phyloP scores from a whole-genome alignment of 192 early-diverging fungal species.

The Obelidium mucronatum region DNA sequence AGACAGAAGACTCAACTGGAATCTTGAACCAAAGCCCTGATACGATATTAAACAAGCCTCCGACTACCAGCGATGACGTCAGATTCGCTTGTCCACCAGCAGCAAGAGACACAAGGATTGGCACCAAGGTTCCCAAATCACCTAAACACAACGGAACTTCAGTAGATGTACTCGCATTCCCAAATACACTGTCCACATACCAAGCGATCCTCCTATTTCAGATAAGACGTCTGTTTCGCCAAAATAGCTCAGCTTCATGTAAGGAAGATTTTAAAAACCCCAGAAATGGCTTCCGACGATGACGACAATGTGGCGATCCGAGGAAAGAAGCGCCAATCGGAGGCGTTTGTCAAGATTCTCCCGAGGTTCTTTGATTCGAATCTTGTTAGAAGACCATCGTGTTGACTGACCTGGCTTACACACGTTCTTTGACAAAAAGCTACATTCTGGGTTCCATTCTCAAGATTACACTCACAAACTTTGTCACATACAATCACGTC shows the following conservation, averaged over 20 bases:
- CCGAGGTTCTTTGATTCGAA: too few relatives aligned
- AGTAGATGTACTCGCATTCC: constrained; percentile 10
- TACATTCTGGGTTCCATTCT: constrained; percentile 70
- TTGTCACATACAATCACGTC: constrained; percentile 93
- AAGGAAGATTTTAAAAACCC: too few relatives aligned
- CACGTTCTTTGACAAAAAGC: too few relatives aligned
- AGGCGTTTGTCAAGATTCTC: too few relatives aligned
- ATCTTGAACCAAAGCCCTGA: constrained; percentile 79
- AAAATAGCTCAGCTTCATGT: not conserved
- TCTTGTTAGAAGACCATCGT: too few relatives aligned
- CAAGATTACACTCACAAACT: constrained; percentile 80
- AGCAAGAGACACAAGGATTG: constrained; percentile 84
- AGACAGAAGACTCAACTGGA: too few relatives aligned
- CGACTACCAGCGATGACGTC: constrained; percentile 82
- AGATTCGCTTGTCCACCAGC: constrained; percentile 76
- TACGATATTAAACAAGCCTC: constrained; percentile 87
- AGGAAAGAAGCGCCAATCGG: not conserved
- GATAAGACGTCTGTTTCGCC: not conserved
- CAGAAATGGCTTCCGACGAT: too few relatives aligned
- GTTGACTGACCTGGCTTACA: too few relatives aligned
- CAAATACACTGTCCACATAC: not conserved
- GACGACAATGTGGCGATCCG: too few relatives aligned
- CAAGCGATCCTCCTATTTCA: not conserved
- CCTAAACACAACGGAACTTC: constrained; percentile 34
- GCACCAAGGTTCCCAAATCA: constrained; percentile 84